Conservation (phyloP, 2,329 filamentous ascomycete species). For the Calonectria honghensis region DNA sequence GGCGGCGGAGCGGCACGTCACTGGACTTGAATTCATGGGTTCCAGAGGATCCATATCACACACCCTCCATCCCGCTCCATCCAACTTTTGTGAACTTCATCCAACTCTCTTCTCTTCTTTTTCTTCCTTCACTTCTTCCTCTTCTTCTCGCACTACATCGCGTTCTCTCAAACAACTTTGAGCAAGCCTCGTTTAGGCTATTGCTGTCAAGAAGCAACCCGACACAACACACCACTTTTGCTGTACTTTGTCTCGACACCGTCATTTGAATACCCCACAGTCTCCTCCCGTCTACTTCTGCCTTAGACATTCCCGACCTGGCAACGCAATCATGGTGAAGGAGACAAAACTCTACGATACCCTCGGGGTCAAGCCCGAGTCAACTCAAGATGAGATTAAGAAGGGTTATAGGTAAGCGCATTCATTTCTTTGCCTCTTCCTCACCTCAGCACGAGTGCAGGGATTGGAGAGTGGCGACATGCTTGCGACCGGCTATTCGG, state of each 20-base stretch:
- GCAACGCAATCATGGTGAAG: slow-evolving; percentile 82
- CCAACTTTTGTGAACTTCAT: slow-evolving; percentile 52
- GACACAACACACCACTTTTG: slow-evolving; percentile 14
- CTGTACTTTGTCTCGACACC: slow-evolving; percentile 10
- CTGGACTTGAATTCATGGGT: slow-evolving; percentile 47
- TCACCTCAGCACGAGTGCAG: neutral
- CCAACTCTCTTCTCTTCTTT: slow-evolving; percentile 41
- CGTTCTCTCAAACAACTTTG: slow-evolving; percentile 20
- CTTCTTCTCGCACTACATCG: slow-evolving; percentile 28
- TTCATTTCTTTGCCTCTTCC: slow-evolving; percentile 24
- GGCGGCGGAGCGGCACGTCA: slow-evolving; percentile 43
- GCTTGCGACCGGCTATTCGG: slow-evolving; percentile 21
- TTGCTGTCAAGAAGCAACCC: slow-evolving; percentile 25
- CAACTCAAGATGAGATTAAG: slow-evolving; percentile 95
- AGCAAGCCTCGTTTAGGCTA: slow-evolving; percentile 31
- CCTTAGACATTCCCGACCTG: slow-evolving; percentile 33
- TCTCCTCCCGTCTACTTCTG: slow-evolving; percentile 10
- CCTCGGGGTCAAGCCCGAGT: slow-evolving; percentile 85
- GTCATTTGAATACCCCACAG: slow-evolving; percentile 27
- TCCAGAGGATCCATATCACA: slow-evolving; percentile 50
- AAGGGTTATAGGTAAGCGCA: slow-evolving; percentile 88
- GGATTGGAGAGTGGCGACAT: slow-evolving; percentile 24
- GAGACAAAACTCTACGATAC: slow-evolving; percentile 97
- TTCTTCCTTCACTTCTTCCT: slow-evolving; percentile 37
- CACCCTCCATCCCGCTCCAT: slow-evolving; percentile 42